A percentile compares a stretch with the other conserved stretches of the same genome.
Conservation (phyloP, 305 asterid species). For the Coffea humblotiana region DNA sequence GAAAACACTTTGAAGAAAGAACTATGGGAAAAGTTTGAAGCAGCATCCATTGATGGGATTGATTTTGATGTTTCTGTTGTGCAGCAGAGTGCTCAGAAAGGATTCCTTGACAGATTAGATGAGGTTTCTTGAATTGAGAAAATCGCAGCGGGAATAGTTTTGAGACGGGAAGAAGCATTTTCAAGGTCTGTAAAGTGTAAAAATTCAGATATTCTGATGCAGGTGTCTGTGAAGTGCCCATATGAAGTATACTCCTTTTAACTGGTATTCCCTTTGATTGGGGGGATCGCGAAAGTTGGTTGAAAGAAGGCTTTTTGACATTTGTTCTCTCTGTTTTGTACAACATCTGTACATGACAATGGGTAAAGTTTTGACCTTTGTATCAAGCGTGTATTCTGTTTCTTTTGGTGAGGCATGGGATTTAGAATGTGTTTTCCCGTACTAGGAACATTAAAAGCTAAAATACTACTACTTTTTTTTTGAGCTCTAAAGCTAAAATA, state of each 20-base stretch:
- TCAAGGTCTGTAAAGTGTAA: background rate
- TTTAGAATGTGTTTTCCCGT: background rate
- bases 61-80: slow-evolving; percentile 29
- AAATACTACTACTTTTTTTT: too few species aligned
- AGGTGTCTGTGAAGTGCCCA: background rate
- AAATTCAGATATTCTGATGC: background rate
- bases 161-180: slow-evolving; percentile 6
- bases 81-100: slow-evolving; percentile 37
- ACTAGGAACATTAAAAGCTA: too few species aligned
- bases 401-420: background rate
- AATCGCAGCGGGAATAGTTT: background rate
- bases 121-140: slow-evolving; percentile 53
- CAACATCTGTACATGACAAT: too few species aligned
- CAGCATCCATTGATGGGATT: slow-evolving; percentile 52
- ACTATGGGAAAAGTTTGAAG: slow-evolving; percentile 83
- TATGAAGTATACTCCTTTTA: too few species aligned
- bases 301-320: too few species aligned
- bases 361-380: too few species aligned
- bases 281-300: too few species aligned
- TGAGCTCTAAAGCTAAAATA: too few species aligned
- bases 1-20: slow-evolving; percentile 95
- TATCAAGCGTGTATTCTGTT: too few species aligned
- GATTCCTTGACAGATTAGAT: slow-evolving; percentile 75
- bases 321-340: too few species aligned
- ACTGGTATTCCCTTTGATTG: too few species aligned